phyloP scores from a whole-genome alignment of 2,329 filamentous ascomycete species.

The Fusarium acutatum region DNA sequence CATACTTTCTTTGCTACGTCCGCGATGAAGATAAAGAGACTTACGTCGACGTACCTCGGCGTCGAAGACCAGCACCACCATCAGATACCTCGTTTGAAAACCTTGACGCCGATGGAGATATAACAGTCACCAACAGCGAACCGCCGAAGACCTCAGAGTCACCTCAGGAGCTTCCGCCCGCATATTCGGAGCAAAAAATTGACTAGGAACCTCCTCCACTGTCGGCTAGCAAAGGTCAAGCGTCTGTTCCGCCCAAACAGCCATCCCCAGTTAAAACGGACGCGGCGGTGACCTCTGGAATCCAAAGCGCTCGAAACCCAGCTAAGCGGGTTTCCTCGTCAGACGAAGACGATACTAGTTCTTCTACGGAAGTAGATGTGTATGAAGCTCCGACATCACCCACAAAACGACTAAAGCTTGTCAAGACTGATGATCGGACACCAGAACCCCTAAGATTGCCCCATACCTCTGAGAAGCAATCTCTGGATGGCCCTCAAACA shows the following conservation, averaged over 20 bases:
- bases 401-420: neutral
- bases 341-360: neutral
- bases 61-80: slow-evolving; percentile 37
- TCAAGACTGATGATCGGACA: neutral
- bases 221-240: neutral
- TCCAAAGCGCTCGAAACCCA: neutral
- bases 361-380: neutral
- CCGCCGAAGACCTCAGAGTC: neutral
- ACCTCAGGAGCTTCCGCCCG: slow-evolving; percentile 19
- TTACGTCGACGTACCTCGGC: slow-evolving; percentile 57
- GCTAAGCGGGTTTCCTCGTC: neutral
- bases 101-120: slow-evolving; percentile 40
- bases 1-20: slow-evolving; percentile 87
- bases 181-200: slow-evolving; percentile 20
- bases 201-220: slow-evolving; percentile 27
- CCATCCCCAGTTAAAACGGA: neutral
- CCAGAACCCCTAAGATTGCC: neutral
- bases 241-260: neutral
- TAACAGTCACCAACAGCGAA: slow-evolving; percentile 22
- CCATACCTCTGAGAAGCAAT: neutral
- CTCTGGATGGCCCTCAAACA: neutral
- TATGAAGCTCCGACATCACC: neutral
- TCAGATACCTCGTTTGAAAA: slow-evolving; percentile 6
- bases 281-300: neutral
- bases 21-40: slow-evolving; percentile 69